phyloP scores from a whole-genome alignment of 2,329 filamentous ascomycete species.

The Claviceps humidiphila region DNA sequence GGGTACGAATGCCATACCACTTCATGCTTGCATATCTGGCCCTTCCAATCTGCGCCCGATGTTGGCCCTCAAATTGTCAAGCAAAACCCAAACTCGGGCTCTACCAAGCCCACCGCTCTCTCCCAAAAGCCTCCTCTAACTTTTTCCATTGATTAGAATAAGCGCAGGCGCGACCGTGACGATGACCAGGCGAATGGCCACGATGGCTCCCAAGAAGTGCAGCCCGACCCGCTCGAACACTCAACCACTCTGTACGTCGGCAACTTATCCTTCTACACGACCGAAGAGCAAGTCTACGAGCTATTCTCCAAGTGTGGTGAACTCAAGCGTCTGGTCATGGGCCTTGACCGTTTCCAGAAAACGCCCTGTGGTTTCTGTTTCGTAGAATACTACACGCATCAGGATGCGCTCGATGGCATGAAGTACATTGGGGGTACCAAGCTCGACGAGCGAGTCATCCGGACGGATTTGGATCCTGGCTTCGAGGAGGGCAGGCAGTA shows the following conservation, averaged over 20 bases:
- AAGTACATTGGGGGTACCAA: slow-evolving; percentile 98
- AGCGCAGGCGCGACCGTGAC: slow-evolving; percentile 53
- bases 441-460: slow-evolving; percentile 90
- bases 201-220: slow-evolving; percentile 32
- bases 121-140: background rate
- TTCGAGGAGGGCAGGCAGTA: slow-evolving; percentile 96
- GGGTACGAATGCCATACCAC: slow-evolving; percentile 39
- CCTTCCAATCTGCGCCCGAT: too few species aligned
- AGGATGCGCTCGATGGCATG: slow-evolving; percentile 94
- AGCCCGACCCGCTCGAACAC: slow-evolving; percentile 60
- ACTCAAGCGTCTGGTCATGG: slow-evolving; percentile 97
- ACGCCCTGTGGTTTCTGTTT: slow-evolving; percentile 99
- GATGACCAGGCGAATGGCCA: slow-evolving; percentile 30
- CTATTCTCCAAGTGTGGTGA: slow-evolving; percentile 93
- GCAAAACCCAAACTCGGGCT: background rate
- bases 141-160: slow-evolving; percentile 39
- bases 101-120: background rate
- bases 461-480: slow-evolving; percentile 88
- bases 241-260: slow-evolving; percentile 95
- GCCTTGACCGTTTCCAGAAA: slow-evolving; percentile 90
- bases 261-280: slow-evolving; percentile 97
- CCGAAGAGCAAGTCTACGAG: slow-evolving; percentile 97
- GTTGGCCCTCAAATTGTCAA: too few species aligned
- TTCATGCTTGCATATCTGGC: background rate
- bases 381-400: slow-evolving; percentile 96